A percentile compares a stretch with the other conserved stretches of the same genome.
phyloP scores from a whole-genome alignment of 371 early-diverging fungal species.

The Mortierella sp. region DNA sequence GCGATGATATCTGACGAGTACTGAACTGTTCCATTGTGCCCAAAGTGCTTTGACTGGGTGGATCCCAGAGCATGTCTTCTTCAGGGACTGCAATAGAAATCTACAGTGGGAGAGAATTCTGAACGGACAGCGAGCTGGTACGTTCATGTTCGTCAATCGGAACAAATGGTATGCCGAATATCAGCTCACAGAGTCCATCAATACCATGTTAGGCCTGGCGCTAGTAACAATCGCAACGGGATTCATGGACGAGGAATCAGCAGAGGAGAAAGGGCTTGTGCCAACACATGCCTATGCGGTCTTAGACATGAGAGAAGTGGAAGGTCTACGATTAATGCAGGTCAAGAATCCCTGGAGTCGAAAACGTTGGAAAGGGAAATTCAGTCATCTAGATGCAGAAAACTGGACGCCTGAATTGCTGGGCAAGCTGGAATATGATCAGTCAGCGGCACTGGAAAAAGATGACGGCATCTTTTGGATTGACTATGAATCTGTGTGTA shows the following conservation, averaged over 20 bases:
- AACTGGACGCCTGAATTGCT: conserved; percentile 81
- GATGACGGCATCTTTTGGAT: conserved; percentile 84
- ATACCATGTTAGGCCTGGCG: conserved; percentile 60
- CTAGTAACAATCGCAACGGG: conserved; percentile 77
- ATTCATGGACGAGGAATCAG: conserved; percentile 75
- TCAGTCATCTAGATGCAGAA: conserved; percentile 75
- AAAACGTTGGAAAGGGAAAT: conserved; percentile 86
- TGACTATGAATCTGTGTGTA: conserved; percentile 82
- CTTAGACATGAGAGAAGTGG: conserved; percentile 63
- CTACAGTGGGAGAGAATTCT: conserved; percentile 80
- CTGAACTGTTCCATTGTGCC: too few relatives aligned
- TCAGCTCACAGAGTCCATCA: conserved; percentile 6
- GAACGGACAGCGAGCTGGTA: conserved; percentile 77
- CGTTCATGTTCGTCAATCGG: not conserved
- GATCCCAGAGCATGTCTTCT: conserved; percentile 92
- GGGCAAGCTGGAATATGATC: conserved; percentile 76
- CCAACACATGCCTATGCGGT: conserved; percentile 93
- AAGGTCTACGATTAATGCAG: conserved; percentile 58
- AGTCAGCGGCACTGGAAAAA: conserved; percentile 62
- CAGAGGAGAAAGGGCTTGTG: conserved; percentile 78
- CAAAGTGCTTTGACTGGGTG: conserved; percentile 85
- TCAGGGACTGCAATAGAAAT: conserved; percentile 77
- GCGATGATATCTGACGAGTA: too few relatives aligned
- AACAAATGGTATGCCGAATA: too few relatives aligned
- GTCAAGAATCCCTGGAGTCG: conserved; percentile 94